Evolutionary conservation across 805 yeast genomes (phyloP).

Genomic region (Candida pseudofarinosa): DNA sequence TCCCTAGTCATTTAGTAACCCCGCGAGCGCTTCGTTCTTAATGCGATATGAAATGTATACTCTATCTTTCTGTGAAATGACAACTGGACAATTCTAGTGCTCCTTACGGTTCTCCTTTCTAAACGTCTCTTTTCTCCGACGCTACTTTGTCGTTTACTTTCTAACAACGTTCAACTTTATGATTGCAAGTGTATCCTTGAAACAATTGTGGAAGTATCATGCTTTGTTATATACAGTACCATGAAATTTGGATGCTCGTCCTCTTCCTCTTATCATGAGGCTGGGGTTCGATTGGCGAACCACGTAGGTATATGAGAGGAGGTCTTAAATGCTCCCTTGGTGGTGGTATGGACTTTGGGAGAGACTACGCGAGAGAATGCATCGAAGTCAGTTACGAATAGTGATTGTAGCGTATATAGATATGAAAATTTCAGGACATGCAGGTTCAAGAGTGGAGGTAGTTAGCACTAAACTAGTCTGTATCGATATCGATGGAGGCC

Average conservation of each 20-base stretch:
- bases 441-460: not conserved
- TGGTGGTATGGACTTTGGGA: no score
- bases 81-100: not conserved
- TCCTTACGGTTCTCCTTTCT: not conserved
- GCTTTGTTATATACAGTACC: not conserved
- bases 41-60: not conserved
- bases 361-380: no score
- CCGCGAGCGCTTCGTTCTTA: not conserved
- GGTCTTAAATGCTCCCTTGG: no score
- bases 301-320: no score
- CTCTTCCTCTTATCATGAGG: not conserved
- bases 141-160: not conserved
- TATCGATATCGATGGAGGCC: no score
- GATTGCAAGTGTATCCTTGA: not conserved
- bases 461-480: no score
- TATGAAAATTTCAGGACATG: not conserved
- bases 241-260: not conserved
- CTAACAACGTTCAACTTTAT: not conserved
- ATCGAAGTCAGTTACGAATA: no score
- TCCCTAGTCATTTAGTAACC: slow-evolving; percentile 62
- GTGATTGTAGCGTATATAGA: no score
- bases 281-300: no score
- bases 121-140: not conserved
- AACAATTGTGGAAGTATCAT: not conserved
- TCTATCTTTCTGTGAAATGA: not conserved